Percentiles rank a stretch among this genome's conserved stretches.
phyloP scores from a whole-genome alignment of 768 basidiomycete species.

The Leccinum broughii region DNA sequence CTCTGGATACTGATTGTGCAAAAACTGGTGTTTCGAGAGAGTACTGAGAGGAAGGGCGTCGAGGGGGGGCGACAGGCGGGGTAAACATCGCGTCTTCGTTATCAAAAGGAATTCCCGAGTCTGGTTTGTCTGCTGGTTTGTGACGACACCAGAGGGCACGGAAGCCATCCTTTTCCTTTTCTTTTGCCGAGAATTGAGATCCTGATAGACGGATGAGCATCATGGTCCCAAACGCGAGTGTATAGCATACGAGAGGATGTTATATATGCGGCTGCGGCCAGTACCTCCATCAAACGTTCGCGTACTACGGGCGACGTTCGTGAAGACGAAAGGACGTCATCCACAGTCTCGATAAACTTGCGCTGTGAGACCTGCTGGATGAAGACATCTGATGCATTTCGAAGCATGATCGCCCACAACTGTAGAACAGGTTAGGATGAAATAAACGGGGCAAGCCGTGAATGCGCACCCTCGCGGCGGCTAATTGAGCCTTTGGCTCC shows the following conservation, averaged over 20 bases:
- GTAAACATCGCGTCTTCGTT: constrained; percentile 79
- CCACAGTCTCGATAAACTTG: constrained; percentile 79
- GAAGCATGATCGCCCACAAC: constrained; percentile 91
- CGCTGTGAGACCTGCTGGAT: constrained; percentile 66
- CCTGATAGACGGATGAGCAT: constrained; percentile 19
- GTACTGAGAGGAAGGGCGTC: constrained; percentile 32
- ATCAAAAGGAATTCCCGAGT: constrained; percentile 80
- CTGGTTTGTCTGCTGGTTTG: constrained; percentile 78
- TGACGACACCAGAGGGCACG: constrained; percentile 78
- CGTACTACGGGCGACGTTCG: constrained; percentile 75
- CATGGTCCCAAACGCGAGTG: neutral
- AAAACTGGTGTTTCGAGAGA: constrained; percentile 39
- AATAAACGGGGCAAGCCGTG: neutral
- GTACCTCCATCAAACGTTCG: constrained; percentile 76
- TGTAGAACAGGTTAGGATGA: constrained; percentile 27
- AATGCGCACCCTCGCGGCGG: constrained; percentile 68
- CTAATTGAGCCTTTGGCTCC: constrained; percentile 71
- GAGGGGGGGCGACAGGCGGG: constrained; percentile 47
- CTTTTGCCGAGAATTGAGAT: constrained; percentile 22
- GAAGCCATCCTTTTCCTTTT: constrained; percentile 53
- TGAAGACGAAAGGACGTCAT: constrained; percentile 63
- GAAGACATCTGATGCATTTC: constrained; percentile 74
- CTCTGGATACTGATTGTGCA: constrained; percentile 36
- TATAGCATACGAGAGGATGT: constrained; percentile 26
- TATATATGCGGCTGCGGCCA: constrained; percentile 76